Base-by-base conservation (phyloP, 805 yeast species). In the Candida boleticola region DNA sequence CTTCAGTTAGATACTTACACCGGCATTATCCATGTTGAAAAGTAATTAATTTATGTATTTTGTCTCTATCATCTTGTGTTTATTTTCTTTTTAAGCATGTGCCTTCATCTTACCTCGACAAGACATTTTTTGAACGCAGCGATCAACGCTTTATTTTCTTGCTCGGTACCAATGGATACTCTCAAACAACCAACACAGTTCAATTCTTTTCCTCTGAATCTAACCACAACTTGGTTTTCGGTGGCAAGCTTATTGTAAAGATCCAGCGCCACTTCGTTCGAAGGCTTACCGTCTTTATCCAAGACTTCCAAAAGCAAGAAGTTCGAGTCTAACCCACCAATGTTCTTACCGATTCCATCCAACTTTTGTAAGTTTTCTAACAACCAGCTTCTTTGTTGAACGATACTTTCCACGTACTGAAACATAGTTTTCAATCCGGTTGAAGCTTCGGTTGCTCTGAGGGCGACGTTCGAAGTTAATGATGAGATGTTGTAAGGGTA, bases 401-500 rank as follows among this genome's bases (percentile, higher is more conserved):
- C 69, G 37, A 89, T 78, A 7, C 55, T 57, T 0, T 53, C 58
- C 13, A 83, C 84, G 39, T 70, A 73, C 2, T 53, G 44, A 53
- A 77, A 68, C 95, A 90, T 87, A 19, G 63, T 57, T 4, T 58
- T 57, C 37, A 90, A 58, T 23, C 88, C 83, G 0, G 49, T 27
- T 9, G 71, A 74, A 3, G 70, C 55, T 4, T 76, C 66, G 5
- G 92, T 76, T 1, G 97, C 95, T 47, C 90, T 76, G 20, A 71
- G 45, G 0, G 96, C 97, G 33, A 89, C 68, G 42, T 77, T 76
- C 3, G 97, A 73, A 1, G 98, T 82, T 49, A 85, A 68, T 10
- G 89, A 76, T 6, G 96, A 87, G 43, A 93, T 86, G 61, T 92
- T 93, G 66, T 93, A 93, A 2, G 99, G 99, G 29, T 95, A 96